Evolutionary conservation across 2,329 filamentous ascomycete species (phyloP), one percentile per base, ranked within the genome.

Genomic region (Cladophialophora exuberans): DNA sequence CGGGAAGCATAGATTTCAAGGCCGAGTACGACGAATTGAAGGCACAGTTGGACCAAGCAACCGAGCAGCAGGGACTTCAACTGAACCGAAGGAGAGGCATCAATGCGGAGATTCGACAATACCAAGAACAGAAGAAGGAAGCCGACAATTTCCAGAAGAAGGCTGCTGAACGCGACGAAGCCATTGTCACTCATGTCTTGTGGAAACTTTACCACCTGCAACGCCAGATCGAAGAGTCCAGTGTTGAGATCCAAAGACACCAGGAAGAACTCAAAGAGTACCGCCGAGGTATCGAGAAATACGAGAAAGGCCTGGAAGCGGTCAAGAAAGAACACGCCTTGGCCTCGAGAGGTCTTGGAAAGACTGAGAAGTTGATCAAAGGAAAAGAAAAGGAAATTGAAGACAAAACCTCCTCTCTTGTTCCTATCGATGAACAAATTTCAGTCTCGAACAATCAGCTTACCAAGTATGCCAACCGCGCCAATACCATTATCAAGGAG

Each of bases 201-300:
- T 99, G 93, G 93, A 97, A 97, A 73, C 80, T 99, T 1, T 97
- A 90, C 70, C 91, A 96, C 68, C 95, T 96, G 70, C 93, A 99
- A 71, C 88, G 87, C 54, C 83, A 91, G 25, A 97, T 99, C 78
- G 90, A 97, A 64, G 88, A 93, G 64, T 96, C 94, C 20, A 92
- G 88, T 63, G 85, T 85, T 39, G 87, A 94, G 66, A 99, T 99
- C 54, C 87, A 93, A 66, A 90, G 89, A 64, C 91, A 97, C 65
- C 92, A 97, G 66, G 90, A 96, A 67, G 92, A 97, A 64, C 79
- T 99, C 17, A 96, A 96, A 70, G 93, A 97, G 71, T 89, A 91
- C 69, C 86, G 89, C 48, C 89, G 94, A 43, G 91, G 90, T 30
- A 87, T 97, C 17, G 89, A 95, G 66, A 85, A 89, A 52, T 96